Evolutionary conservation across 2,329 filamentous ascomycete species (phyloP).

Genomic region (Venturiaceae sp.): DNA sequence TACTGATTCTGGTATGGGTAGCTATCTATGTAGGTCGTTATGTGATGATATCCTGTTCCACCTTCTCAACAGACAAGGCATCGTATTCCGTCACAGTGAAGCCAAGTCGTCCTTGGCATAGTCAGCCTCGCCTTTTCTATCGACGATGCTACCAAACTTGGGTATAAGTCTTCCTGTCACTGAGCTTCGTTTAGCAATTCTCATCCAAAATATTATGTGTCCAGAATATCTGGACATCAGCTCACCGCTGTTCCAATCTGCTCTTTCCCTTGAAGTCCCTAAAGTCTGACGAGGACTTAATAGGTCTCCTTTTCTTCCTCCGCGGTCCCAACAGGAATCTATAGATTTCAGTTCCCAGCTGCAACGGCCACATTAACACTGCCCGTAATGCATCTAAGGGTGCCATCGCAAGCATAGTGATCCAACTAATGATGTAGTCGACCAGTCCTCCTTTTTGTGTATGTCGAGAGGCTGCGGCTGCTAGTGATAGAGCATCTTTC

Average conservation of each 20-base stretch:
- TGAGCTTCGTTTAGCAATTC: too few relatives aligned
- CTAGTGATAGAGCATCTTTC: slow-evolving; percentile 71
- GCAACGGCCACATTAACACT: slow-evolving; percentile 8
- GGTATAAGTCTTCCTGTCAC: too few relatives aligned
- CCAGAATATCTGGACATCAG: background rate
- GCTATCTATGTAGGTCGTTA: too few relatives aligned
- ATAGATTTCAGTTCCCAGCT: background rate
- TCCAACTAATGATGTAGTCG: background rate
- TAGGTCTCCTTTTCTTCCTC: slow-evolving; percentile 4
- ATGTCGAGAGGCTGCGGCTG: slow-evolving; percentile 56
- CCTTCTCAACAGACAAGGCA: too few relatives aligned
- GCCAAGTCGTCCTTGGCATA: too few relatives aligned
- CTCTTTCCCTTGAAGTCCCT: background rate
- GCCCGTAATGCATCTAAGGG: slow-evolving; percentile 18
- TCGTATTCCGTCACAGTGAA: too few relatives aligned
- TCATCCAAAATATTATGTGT: too few relatives aligned
- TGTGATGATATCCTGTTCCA: too few relatives aligned
- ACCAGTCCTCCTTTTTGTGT: slow-evolving; percentile 20
- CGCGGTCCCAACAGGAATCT: slow-evolving; percentile 9
- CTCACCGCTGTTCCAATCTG: background rate
- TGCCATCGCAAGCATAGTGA: slow-evolving; percentile 5
- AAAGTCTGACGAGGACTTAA: background rate
- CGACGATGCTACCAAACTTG: too few relatives aligned
- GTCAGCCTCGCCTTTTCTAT: too few relatives aligned
- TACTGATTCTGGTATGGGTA: too few relatives aligned